Base-by-base conservation (phyloP, 1,284 basidiomycete genomes). In the Ganoderma multipileum region DNA sequence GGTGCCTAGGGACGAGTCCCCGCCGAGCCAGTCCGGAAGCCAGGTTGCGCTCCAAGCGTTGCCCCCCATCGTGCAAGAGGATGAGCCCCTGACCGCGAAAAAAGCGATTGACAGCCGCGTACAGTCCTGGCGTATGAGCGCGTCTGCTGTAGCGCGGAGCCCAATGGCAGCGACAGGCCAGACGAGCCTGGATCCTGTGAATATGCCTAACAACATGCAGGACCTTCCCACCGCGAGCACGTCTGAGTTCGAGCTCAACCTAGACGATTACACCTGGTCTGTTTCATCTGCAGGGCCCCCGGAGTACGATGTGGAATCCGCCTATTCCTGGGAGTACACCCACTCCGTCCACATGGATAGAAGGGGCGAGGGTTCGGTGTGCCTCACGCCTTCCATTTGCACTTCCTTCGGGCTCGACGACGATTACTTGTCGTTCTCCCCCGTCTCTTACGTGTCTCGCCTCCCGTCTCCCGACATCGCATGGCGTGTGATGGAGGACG, bases 191-290 rank as follows among this genome's bases (percentile, higher is more conserved):
- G 87, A 88, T 66, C 85, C 86, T 41, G 81, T 82, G 26, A 85
- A 87, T 72, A 81, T 88, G 75, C 86, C 89, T 1, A 87, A 86
- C 70, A 79, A 79, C 16, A 72, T 86, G 30, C 64, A 38, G 20
- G 74, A 75, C 42, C 72, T 81, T 28, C 78, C 85, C 33, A 79
- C 81, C 18, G 82, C 82, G 20, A 72, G 79, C 14, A 72, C 74
- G 11, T 64, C 72, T 8, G 82, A 82, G 11, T 78, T 77, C 16
- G 81, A 79, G 61, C 80, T 92, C 62, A 85, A 90, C 70, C 78
- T 91, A 23, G 87, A 88, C 55, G 91, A 92, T 71, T 93, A 86
- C 75, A 77, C 84, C 12, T 93, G 91, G 89, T 91, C 91, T 7
- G 83, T 88, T 33, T 89, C 89, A 8, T 93, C 91, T 11, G 80